Evolutionary conservation across 2,329 filamentous ascomycete species (phyloP).

Genomic region (Onygenales sp.): DNA sequence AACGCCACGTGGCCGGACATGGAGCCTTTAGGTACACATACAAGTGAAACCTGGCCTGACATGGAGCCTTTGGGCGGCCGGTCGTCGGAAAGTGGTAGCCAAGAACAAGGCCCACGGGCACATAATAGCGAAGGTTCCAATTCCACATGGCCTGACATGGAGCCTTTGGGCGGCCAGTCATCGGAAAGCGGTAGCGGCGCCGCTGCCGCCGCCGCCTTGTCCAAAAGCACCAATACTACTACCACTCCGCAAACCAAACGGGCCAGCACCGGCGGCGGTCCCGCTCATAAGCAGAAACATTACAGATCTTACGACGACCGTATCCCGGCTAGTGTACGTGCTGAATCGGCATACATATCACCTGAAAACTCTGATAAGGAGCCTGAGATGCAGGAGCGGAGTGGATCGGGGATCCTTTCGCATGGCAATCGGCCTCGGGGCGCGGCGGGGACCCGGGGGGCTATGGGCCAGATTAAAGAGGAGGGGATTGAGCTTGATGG

Average conservation of each 20-base stretch:
- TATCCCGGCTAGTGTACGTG: constrained; percentile 6
- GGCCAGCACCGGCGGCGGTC: neutral
- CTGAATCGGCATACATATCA: neutral
- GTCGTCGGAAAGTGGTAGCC: neutral
- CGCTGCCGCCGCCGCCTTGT: neutral
- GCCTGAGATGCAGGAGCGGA: constrained; percentile 33
- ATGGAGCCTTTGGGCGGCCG: too few species aligned
- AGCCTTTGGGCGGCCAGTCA: neutral
- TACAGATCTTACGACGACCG: neutral
- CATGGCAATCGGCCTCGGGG: constrained; percentile 10
- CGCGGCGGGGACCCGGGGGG: neutral
- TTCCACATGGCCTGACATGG: neutral
- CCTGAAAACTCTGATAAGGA: constrained; percentile 15
- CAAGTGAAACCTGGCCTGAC: too few species aligned
- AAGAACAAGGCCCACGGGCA: constrained; percentile 1
- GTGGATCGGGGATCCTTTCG: constrained; percentile 16
- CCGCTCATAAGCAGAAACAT: neutral
- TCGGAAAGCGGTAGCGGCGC: too few species aligned
- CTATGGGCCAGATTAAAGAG: too few species aligned
- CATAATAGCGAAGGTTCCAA: neutral
- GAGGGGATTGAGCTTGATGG: too few species aligned
- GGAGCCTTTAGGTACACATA: neutral
- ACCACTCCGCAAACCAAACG: neutral
- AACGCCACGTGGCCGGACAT: neutral
- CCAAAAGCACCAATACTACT: neutral